These are phyloP conservation scores for Gynandropsis gynandra DNA, from an alignment of 345 rosid species.

Conservation along the genomic window DNA sequence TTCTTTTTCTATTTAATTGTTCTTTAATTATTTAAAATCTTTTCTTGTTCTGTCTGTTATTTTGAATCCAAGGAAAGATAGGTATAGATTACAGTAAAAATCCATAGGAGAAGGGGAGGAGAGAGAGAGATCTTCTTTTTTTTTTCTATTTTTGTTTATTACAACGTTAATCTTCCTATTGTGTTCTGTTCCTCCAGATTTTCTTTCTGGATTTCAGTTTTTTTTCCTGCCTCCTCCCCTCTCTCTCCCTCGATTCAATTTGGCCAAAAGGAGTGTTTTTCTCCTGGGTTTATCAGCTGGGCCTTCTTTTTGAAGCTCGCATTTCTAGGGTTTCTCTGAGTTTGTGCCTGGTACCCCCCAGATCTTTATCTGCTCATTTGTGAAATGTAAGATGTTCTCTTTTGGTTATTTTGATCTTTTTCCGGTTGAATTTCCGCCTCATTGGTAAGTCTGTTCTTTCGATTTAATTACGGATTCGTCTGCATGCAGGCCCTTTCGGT, in stretches of 20 bases:
- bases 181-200: too few species aligned
- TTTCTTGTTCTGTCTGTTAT: too few species aligned
- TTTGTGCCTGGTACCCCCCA: slow-evolving; percentile 18
- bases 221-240: too few species aligned
- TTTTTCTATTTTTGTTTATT: too few species aligned
- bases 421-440: background rate
- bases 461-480: slow-evolving; percentile 1
- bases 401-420: background rate
- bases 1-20: too few species aligned
- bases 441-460: background rate
- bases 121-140: too few species aligned
- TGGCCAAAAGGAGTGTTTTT: slow-evolving; percentile 12
- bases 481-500: slow-evolving; percentile 4
- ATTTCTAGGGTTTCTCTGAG: slow-evolving; percentile 12
- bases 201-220: too few species aligned
- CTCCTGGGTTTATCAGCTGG: slow-evolving; percentile 27
- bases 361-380: slow-evolving; percentile 20
- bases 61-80: too few species aligned
- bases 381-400: slow-evolving; percentile 27
- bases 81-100: too few species aligned
- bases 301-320: slow-evolving; percentile 10
- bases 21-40: too few species aligned
- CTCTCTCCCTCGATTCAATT: background rate
- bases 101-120: too few species aligned
- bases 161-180: too few species aligned